phyloP scores from a whole-genome alignment of 169 alveolate genomes.

The Eimeria sp. region DNA sequence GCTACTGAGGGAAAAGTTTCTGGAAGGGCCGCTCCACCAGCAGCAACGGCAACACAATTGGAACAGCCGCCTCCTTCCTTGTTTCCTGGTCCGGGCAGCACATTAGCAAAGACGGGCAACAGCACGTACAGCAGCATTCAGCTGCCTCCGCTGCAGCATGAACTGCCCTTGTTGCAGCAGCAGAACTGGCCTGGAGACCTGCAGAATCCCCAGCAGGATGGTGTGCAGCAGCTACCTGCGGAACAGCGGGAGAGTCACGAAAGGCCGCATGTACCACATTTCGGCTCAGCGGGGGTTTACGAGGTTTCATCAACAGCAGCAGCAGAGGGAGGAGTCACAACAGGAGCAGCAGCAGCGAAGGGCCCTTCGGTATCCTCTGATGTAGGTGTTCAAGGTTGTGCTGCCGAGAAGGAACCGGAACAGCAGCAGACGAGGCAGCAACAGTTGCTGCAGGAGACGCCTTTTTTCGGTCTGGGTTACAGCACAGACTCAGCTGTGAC shows the following conservation, averaged over 20 bases:
- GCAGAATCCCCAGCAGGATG: not conserved
- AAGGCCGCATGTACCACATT: not conserved
- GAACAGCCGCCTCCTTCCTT: not conserved
- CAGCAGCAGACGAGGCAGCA: conserved; percentile 33
- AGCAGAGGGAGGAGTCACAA: not conserved
- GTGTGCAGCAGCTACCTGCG: not conserved
- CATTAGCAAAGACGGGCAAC: not conserved
- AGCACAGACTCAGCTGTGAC: conserved; percentile 49
- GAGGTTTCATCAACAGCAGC: conserved; percentile 13
- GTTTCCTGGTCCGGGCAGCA: conserved; percentile 5
- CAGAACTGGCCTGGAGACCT: too few species aligned
- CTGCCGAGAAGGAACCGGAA: not conserved
- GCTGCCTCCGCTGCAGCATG: conserved; percentile 38
- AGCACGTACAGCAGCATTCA: conserved; percentile 5
- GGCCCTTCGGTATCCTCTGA: too few species aligned
- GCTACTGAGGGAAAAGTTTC: not conserved
- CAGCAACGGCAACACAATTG: not conserved
- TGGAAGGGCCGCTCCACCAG: not conserved
- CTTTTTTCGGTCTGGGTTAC: conserved; percentile 13
- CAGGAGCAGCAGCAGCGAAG: not conserved
- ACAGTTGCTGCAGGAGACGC: conserved; percentile 42
- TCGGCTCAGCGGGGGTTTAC: not conserved
- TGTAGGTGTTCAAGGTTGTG: not conserved
- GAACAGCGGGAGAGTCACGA: not conserved
- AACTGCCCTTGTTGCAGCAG: too few species aligned